Base-by-base conservation (phyloP, 768 basidiomycete species). In the Boletus speciosus region DNA sequence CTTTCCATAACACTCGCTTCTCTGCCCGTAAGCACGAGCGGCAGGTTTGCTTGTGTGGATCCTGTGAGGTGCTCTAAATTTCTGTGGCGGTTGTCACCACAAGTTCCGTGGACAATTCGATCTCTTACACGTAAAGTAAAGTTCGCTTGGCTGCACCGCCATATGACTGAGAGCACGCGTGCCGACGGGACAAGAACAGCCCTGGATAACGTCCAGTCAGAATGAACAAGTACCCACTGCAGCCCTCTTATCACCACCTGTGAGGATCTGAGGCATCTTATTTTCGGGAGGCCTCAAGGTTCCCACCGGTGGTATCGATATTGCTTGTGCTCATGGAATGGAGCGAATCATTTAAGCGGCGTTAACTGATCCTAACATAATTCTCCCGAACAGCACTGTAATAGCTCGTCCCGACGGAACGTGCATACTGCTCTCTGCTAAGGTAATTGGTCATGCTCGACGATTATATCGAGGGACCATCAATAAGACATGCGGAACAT, bases 401-500 rank as follows among this genome's bases (percentile, higher is more conserved):
- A 38, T 36, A 25, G 25, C 29, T 29, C 41, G 14, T n/a, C 29
- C 49, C 38, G 51, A 60, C 54, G 51, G 58, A 39, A 41, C 35
- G 2, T 5, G 9, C 48, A 51, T 27, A 27, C 16, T 19, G n/a
- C 45, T 19, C 11, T 32, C 25, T 7, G 15, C 25, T 23, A 29
- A 47, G 36, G 48, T 27, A 37, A 41, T 44, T 12, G 49, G 23
- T 7, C 37, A 48, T 2, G 31, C 31, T 31, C 9, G 31, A 40
- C n/a, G 34, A 47, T 49, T 45, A 58, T 10, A 53, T 43, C 9
- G 41, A 52, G 61, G 50, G 49, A 53, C 47, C n/a, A 62, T 70
- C 60, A 72, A 48, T 68, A 70, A 31, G 66, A 62, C 58, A 86
- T 73, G 62, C 86, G 82, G 76, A 94, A 98, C 85, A 98, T 90